These are phyloP conservation scores for Arabidopsis hybrid DNA, from an alignment of 441 rosid species.

Conservation along the genomic window DNA sequence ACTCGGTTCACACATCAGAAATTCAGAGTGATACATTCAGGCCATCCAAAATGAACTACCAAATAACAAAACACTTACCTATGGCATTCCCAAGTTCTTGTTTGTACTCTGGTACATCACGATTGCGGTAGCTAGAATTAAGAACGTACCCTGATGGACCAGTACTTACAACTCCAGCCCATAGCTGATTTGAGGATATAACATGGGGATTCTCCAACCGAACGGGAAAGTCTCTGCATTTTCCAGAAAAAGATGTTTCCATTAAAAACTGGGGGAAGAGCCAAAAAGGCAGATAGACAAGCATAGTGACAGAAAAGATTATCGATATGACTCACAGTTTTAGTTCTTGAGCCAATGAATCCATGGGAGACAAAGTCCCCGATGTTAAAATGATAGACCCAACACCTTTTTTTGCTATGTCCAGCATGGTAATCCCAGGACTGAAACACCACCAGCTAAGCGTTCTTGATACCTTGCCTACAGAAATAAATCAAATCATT, in stretches of 20 bases:
- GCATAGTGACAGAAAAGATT: slow-evolving; percentile 31
- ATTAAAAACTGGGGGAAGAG: slow-evolving; percentile 38
- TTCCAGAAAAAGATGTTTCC: slow-evolving; percentile 36
- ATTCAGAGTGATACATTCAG: slow-evolving; percentile 35
- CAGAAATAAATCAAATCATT: slow-evolving; percentile 39
- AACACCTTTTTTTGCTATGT: slow-evolving; percentile 72
- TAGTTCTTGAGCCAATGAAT: slow-evolving; percentile 90
- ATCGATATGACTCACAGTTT: slow-evolving; percentile 69
- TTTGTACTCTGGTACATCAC: slow-evolving; percentile 88
- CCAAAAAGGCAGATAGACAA: slow-evolving; percentile 33
- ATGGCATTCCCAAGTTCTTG: slow-evolving; percentile 98
- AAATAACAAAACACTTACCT: slow-evolving; percentile 60
- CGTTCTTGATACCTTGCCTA: slow-evolving; percentile 85
- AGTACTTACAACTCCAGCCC: slow-evolving; percentile 89
- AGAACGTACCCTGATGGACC: slow-evolving; percentile 88
- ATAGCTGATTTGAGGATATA: slow-evolving; percentile 85
- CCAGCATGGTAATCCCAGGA: slow-evolving; percentile 98
- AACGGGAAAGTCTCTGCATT: slow-evolving; percentile 83
- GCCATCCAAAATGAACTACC: slow-evolving; percentile 33
- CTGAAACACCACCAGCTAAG: slow-evolving; percentile 99
- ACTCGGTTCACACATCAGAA: slow-evolving; percentile 23
- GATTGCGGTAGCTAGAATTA: slow-evolving; percentile 84
- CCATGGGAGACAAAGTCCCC: slow-evolving; percentile 96
- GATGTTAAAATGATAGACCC: slow-evolving; percentile 93
- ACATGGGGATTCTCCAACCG: slow-evolving; percentile 98